Evolutionary conservation across 345 rosid genomes (phyloP), one percentile per base, ranked within the genome.

Genomic region (Firmiana major): DNA sequence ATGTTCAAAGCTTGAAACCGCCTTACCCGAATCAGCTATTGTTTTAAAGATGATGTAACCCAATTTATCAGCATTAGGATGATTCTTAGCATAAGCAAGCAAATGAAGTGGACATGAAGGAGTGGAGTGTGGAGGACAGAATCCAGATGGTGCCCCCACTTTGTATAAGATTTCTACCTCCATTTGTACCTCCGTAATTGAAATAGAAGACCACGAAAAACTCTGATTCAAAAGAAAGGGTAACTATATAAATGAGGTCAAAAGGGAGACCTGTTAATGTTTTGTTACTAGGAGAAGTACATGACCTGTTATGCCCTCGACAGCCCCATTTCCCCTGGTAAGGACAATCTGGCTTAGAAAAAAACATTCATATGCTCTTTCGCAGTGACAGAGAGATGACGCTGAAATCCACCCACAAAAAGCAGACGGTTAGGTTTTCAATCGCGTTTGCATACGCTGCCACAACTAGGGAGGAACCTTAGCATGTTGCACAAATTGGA

Each of bases 401-500:
- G 57, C 75, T 48, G 78, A 77, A 68, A 60, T 34, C 67, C 60
- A 57, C 78, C 79, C 46, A 22, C 69, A 17, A 26, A 54, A 48
- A 34, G 22, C 48, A n/a, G 54, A 17, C 53, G 31, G 22, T 58
- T 73, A 38, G 48, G 19, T 66, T 81, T 62, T 60, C 51, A 19
- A 21, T 70, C 26, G 10, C n/a, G 66, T 62, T 66, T 34, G 73
- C 45, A 66, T 54, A 26, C 15, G 17, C 73, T 76, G 65, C 79
- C 74, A 57, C 34, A 63, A 15, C 0, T 9, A 12, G 31, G 34
- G 15, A 57, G 9, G 28, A 57, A 22, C 59, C n/a, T 54, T 54
- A 54, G 59, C 59, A 53, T 5, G 21, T 22, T 57, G 11, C 28
- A 22, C 13, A 21, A 16, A 57, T 58, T 24, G 63, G 24, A 58